phyloP scores from a whole-genome alignment of 148 eudicot genomes.

The Selenicereus undatus region DNA sequence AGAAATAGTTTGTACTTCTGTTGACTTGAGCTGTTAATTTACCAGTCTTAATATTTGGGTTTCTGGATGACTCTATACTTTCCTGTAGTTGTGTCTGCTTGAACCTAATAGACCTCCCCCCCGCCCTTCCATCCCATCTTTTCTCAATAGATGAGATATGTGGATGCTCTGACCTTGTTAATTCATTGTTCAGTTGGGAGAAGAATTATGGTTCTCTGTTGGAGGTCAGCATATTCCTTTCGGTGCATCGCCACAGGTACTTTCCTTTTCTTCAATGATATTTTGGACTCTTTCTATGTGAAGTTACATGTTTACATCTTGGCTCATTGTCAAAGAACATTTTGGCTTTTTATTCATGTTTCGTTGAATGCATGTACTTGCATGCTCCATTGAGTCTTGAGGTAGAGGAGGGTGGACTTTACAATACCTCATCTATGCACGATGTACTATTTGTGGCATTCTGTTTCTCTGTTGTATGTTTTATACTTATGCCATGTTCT shows the following conservation, averaged over 20 bases:
- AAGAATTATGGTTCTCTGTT: slow-evolving; percentile 74
- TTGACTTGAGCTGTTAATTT: neutral
- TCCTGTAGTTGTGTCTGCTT: neutral
- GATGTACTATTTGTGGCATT: too few species aligned
- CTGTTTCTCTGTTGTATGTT: neutral
- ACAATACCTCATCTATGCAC: neutral
- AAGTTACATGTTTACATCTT: neutral
- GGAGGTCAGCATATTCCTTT: slow-evolving; percentile 91
- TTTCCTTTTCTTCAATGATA: neutral
- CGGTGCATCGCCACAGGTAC: slow-evolving; percentile 96
- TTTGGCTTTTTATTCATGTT: too few species aligned
- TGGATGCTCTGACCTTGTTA: slow-evolving; percentile 22
- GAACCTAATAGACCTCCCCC: neutral
- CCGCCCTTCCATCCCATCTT: slow-evolving; percentile 6
- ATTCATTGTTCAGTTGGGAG: slow-evolving; percentile 55
- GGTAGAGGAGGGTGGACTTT: neutral
- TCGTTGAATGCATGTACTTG: neutral
- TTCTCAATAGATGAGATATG: slow-evolving; percentile 48
- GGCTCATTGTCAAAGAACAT: slow-evolving; percentile 7
- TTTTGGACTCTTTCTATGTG: neutral
- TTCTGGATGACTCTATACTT: neutral
- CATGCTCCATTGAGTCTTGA: neutral
- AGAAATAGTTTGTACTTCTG: neutral
- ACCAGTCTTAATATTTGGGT: neutral
- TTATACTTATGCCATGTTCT: neutral